These are phyloP conservation scores for Conringia planisiliqua DNA, from an alignment of 345 rosid species.

Conservation along the genomic window DNA sequence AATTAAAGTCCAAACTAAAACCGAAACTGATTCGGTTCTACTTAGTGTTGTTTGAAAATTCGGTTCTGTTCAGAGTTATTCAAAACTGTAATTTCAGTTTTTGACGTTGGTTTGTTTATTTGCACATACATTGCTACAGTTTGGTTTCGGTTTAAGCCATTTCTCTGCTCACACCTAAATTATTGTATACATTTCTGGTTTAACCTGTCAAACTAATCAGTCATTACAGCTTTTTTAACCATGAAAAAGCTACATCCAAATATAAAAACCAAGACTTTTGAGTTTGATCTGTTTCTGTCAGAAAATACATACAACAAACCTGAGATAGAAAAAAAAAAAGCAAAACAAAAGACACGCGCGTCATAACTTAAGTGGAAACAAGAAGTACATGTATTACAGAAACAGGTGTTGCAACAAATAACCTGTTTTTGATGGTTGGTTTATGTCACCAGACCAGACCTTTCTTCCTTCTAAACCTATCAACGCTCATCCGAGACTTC, in stretches of 20 bases:
- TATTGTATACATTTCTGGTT: neutral
- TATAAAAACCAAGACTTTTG: slow-evolving; percentile 10
- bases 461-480: slow-evolving; percentile 76
- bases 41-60: too few relatives aligned
- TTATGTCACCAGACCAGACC: slow-evolving; percentile 68
- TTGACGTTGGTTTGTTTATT: neutral
- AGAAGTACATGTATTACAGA: slow-evolving; percentile 9
- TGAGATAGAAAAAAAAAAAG: neutral
- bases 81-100: neutral
- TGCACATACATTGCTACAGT: neutral
- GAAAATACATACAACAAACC: slow-evolving; percentile 25
- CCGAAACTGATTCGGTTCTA: neutral
- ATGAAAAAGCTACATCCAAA: neutral
- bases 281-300: slow-evolving; percentile 23
- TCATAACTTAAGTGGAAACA: slow-evolving; percentile 16
- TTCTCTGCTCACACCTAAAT: too few relatives aligned
- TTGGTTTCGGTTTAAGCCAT: neutral
- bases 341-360: slow-evolving; percentile 6
- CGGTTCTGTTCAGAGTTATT: neutral
- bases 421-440: neutral
- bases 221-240: neutral
- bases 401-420: slow-evolving; percentile 14
- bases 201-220: slow-evolving; percentile 12
- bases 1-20: neutral
- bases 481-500: slow-evolving; percentile 93